Base-by-base conservation (phyloP, 306 rosid species). In the Prunus mume region DNA sequence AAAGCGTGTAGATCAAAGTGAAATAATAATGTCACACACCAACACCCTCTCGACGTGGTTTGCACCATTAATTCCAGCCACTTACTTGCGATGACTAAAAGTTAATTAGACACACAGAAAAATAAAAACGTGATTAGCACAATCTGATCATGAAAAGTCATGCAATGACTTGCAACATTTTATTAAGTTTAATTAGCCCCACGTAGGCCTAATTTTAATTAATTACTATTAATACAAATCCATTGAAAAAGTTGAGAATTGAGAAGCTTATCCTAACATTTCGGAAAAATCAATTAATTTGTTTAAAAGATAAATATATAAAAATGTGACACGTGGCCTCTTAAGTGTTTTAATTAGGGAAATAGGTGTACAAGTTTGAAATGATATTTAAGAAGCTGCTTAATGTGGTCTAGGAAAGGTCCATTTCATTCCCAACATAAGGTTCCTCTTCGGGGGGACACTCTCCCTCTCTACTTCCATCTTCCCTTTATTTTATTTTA, bases 361-460 rank as follows among this genome's bases (percentile, higher is more conserved):
- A 43, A 12, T 20, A 12, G 14, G 22, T 25, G 69, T 38, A n/a
- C 69, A 0, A 46, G 77, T 61, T 27, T 61, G 69, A 73, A 73
- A 73, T 10, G 30, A 22, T 11, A 22, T 27, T 51, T 27, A 47
- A 65, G 61, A 73, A 76, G 78, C 62, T 64, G 34, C 34, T 76
- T 63, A 24, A 69, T 55, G 18, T 62, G 74, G 83, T 69, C 50
- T 69, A 3, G 56, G 50, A 74, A 60, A 73, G 79, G 89, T 15
- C 75, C 55, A 57, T 64, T 69, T 80, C 66, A 76, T 58, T 38
- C 83, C 87, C 76, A 92, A 80, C 91, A 87, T 6, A 51, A 79
- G 91, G 95, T 89, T 81, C 82, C 83, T 66, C 24, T 8, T n/a
- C 10, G 57, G 90, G 91, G 91, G 79, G 73, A 89, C 96, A 89